Evolutionary conservation across 192 early-diverging fungal genomes (phyloP), one percentile per base, ranked within the genome.

Genomic region (Allomyces macrogynus): DNA sequence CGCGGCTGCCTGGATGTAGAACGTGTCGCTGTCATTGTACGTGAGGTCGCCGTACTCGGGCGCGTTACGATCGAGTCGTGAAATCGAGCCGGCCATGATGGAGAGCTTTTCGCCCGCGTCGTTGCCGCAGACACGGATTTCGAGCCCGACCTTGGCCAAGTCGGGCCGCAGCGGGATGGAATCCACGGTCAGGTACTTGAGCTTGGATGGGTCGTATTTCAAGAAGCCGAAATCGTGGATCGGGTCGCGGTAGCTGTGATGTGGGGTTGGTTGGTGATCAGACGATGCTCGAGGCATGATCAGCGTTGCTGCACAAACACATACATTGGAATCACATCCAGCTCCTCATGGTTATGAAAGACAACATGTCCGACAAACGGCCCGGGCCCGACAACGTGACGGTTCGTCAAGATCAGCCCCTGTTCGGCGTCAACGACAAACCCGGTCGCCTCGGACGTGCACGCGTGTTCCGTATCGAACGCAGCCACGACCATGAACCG

Each of bases 331-430:
- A 69, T 81, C 27, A 87, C 89, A 65, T 83, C 79, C 0, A 86
- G 80, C 66, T 89, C 83, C 70, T 89, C 88, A 61, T 89, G 89
- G 65, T 91, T 80, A 63, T 85, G 86, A 62, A 81, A 88, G 25
- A 91, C 76, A 18, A 84, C 87, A 65, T 88, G 86, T 42, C 87
- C 89, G 3, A 88, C 82, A 75, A 89, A 91, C n/a, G 89, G 89
- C 20, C 89, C 89, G 2, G 85, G 77, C 65, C 87, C 85, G 10
- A 80, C 86, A 18, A 90, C 86, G 67, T 80, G 79, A 23, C 83
- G 71, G 67, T 88, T 88, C 10, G 86, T 88, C 43, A 89, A 68
- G 43, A 87, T 86, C 26, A 86, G 71, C 24, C 86, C 87, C 23
- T 72, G 75, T 64, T 74, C 71, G 23, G 80, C 80, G 70, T 91